Evolutionary conservation across 176 grass and related monocot genomes (phyloP).

Genomic region (Aegilops longissima): DNA sequence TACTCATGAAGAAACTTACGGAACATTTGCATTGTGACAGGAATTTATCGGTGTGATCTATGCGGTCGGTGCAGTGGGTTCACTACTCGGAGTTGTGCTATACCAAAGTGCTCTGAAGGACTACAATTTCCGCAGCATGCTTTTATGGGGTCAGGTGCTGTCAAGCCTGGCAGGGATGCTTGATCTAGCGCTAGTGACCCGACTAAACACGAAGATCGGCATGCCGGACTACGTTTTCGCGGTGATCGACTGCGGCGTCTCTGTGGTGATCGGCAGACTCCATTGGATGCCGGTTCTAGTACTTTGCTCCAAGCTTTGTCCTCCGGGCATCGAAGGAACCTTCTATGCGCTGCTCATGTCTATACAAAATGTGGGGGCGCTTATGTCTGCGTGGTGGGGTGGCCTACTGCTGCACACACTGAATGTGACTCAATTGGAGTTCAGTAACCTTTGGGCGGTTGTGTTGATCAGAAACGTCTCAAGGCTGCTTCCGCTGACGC

Average conservation of each 20-base stretch:
- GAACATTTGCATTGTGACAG: slow-evolving; percentile 41
- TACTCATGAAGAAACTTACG: background rate
- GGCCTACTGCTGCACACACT: slow-evolving; percentile 70
- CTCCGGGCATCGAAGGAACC: slow-evolving; percentile 72
- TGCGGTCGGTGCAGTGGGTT: slow-evolving; percentile 74
- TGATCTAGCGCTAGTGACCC: slow-evolving; percentile 63
- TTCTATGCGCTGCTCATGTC: slow-evolving; percentile 91
- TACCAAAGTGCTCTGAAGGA: slow-evolving; percentile 73
- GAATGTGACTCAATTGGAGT: slow-evolving; percentile 67
- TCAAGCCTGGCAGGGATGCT: slow-evolving; percentile 69
- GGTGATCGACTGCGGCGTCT: slow-evolving; percentile 55
- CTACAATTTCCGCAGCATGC: slow-evolving; percentile 55
- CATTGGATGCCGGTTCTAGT: slow-evolving; percentile 85
- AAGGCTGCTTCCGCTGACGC: slow-evolving; percentile 54
- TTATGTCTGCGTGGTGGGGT: slow-evolving; percentile 78
- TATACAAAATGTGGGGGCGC: slow-evolving; percentile 62
- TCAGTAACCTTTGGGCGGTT: slow-evolving; percentile 64
- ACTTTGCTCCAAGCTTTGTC: slow-evolving; percentile 78
- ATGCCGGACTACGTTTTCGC: slow-evolving; percentile 73
- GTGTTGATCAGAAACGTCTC: slow-evolving; percentile 67
- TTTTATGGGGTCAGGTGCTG: slow-evolving; percentile 76
- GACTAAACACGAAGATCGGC: slow-evolving; percentile 56
- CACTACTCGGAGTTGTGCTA: slow-evolving; percentile 71
- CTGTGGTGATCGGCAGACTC: slow-evolving; percentile 56
- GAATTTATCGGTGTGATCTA: slow-evolving; percentile 68